A percentile compares a stretch with the other conserved stretches of the same genome.
Conservation (phyloP, 2,329 filamentous ascomycete genomes). For the Xylogone sp. region DNA sequence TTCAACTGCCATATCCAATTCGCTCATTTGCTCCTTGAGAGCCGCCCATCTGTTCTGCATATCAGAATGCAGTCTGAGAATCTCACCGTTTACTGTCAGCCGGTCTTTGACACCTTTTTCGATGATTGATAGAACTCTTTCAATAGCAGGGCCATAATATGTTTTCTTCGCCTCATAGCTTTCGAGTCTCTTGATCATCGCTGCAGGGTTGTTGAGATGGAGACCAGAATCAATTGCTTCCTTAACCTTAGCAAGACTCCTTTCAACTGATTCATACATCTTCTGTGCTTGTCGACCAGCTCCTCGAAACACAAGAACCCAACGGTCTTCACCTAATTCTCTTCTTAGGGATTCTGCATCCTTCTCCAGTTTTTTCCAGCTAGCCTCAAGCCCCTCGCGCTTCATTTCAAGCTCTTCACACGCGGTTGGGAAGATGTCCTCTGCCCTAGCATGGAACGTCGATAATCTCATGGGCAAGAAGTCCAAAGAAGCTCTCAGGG, state of each 20-base stretch:
- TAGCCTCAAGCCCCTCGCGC: constrained; percentile 70
- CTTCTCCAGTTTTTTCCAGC: constrained; percentile 81
- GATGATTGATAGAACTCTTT: constrained; percentile 86
- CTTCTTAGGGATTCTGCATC: constrained; percentile 87
- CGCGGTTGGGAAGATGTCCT: constrained; percentile 78
- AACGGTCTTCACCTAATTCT: constrained; percentile 91
- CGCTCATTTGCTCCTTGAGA: constrained; percentile 71
- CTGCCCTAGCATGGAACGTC: constrained; percentile 76
- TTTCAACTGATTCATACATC: constrained; percentile 93
- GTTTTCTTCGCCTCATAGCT: constrained; percentile 93
- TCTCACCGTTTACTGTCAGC: constrained; percentile 95
- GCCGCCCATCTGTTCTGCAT: constrained; percentile 79
- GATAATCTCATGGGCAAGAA: constrained; percentile 94
- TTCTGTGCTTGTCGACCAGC: constrained; percentile 89
- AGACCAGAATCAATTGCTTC: constrained; percentile 74
- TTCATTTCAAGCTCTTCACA: constrained; percentile 84
- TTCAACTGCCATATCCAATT: constrained; percentile 72
- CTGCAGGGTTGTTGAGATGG: constrained; percentile 67
- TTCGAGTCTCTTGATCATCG: constrained; percentile 78
- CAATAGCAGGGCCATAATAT: constrained; percentile 91
- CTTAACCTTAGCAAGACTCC: constrained; percentile 77
- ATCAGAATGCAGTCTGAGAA: constrained; percentile 79
- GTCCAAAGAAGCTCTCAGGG: constrained; percentile 85
- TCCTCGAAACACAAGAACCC: constrained; percentile 92
- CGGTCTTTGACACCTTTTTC: constrained; percentile 93